phyloP scores from a whole-genome alignment of 352 stramenopile species.

The Phytopythium chamaehyphon region DNA sequence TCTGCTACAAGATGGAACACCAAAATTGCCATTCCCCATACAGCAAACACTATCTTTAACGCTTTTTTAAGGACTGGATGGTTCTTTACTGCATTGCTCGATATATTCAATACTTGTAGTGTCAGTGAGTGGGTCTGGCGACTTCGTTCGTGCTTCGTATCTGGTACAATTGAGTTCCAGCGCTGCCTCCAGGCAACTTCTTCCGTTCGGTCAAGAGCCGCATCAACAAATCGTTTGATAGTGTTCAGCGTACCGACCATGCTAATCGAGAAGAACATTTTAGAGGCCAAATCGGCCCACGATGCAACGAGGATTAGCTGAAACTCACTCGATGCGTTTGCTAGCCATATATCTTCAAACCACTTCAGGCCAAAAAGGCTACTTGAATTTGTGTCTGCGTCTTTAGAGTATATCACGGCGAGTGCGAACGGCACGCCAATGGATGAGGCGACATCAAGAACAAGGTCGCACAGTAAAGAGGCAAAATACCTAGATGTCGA shows the following conservation, averaged over 20 bases:
- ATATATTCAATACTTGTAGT: neutral
- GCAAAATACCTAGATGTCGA: conserved; percentile 13
- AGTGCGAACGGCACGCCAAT: conserved; percentile 25
- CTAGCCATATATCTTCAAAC: conserved; percentile 38
- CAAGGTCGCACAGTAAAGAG: conserved; percentile 24
- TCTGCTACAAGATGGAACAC: neutral
- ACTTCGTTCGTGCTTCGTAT: neutral
- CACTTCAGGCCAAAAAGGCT: conserved; percentile 19
- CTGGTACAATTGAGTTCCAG: conserved; percentile 5
- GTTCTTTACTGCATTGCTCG: neutral
- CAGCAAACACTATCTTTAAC: neutral
- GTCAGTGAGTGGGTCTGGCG: conserved; percentile 6
- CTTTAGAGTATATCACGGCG: conserved; percentile 8
- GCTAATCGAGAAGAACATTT: conserved; percentile 21
- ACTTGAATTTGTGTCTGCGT: neutral
- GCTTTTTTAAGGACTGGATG: neutral
- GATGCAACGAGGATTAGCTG: conserved; percentile 33
- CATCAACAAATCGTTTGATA: conserved; percentile 21
- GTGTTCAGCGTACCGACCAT: conserved; percentile 26
- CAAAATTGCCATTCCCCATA: conserved; percentile 1
- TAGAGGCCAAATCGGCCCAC: conserved; percentile 19
- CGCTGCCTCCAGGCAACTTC: neutral
- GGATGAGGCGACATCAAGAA: conserved; percentile 33
- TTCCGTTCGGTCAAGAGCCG: neutral
- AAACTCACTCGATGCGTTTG: conserved; percentile 40